phyloP scores from a whole-genome alignment of 2,329 filamentous ascomycete species.

The Rosellinia necatrix region DNA sequence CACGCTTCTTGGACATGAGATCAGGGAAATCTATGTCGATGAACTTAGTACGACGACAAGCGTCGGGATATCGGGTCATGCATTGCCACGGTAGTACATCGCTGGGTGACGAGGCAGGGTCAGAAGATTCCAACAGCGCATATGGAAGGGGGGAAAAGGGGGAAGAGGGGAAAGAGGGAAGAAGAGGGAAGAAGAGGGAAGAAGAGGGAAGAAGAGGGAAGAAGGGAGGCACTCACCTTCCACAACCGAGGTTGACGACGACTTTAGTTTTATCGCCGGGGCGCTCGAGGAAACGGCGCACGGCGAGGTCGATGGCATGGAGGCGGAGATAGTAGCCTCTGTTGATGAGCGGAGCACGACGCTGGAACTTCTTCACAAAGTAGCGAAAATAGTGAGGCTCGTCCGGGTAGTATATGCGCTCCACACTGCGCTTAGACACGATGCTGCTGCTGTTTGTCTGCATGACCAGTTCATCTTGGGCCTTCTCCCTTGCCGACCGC shows the following conservation, averaged over 20 bases:
- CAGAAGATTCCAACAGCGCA: neutral
- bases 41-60: constrained; percentile 66
- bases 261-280: constrained; percentile 65
- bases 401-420: constrained; percentile 77
- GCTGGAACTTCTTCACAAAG: constrained; percentile 83
- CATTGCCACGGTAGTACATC: constrained; percentile 88
- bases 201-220: neutral
- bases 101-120: constrained; percentile 49
- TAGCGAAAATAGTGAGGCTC: constrained; percentile 85
- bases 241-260: constrained; percentile 84
- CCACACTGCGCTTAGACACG: constrained; percentile 90
- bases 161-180: constrained; percentile 12
- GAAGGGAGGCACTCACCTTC: constrained; percentile 67
- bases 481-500: constrained; percentile 36
- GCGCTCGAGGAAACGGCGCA: constrained; percentile 71
- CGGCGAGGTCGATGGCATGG: constrained; percentile 76
- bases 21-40: constrained; percentile 87
- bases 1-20: constrained; percentile 74
- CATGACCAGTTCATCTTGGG: constrained; percentile 58
- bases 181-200: neutral
- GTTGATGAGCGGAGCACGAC: constrained; percentile 87
- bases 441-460: constrained; percentile 92
- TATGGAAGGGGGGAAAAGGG: neutral
- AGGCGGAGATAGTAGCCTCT: constrained; percentile 87
- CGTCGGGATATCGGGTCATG: constrained; percentile 65